Conservation (phyloP, 768 basidiomycete species). For the Leccinum ochraceum region DNA sequence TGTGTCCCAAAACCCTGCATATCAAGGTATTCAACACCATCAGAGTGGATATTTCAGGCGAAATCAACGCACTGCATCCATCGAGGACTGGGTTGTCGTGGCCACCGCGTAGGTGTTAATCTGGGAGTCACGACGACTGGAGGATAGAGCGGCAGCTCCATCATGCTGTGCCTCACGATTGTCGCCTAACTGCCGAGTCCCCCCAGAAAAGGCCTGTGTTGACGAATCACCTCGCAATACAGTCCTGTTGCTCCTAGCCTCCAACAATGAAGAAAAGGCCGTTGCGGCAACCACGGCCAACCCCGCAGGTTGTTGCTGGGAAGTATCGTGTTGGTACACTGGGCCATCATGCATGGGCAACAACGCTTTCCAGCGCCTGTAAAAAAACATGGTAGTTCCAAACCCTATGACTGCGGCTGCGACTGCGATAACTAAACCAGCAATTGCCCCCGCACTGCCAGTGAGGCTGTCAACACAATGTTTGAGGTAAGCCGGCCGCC, state of each 20-base stretch:
- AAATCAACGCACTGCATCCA: slow-evolving; percentile 21
- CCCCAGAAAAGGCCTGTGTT: slow-evolving; percentile 1
- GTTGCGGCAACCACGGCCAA: not conserved
- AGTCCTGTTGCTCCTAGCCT: slow-evolving; percentile 18
- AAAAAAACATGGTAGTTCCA: slow-evolving; percentile 27
- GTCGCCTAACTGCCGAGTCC: slow-evolving; percentile 8
- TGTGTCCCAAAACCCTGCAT: slow-evolving; percentile 11
- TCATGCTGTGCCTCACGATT: not conserved
- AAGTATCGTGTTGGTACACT: slow-evolving; percentile 13
- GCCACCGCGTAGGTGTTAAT: slow-evolving; percentile 7
- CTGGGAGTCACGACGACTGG: slow-evolving; percentile 16
- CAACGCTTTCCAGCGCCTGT: slow-evolving; percentile 30
- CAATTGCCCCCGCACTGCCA: slow-evolving; percentile 26
- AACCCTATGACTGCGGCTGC: slow-evolving; percentile 15
- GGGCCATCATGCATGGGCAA: slow-evolving; percentile 14
- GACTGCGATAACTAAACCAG: slow-evolving; percentile 22
- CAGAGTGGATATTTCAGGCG: not conserved
- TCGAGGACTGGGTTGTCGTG: slow-evolving; percentile 1
- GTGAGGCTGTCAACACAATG: slow-evolving; percentile 12
- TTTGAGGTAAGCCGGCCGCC: slow-evolving; percentile 1
- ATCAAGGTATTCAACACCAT: not conserved
- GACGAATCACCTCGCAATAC: slow-evolving; percentile 11
- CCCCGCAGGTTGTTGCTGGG: slow-evolving; percentile 10
- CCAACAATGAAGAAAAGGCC: slow-evolving; percentile 23
- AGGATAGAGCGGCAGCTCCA: not conserved